phyloP scores from a whole-genome alignment of 176 grass and related monocot genomes.

The Chloris gayana region DNA sequence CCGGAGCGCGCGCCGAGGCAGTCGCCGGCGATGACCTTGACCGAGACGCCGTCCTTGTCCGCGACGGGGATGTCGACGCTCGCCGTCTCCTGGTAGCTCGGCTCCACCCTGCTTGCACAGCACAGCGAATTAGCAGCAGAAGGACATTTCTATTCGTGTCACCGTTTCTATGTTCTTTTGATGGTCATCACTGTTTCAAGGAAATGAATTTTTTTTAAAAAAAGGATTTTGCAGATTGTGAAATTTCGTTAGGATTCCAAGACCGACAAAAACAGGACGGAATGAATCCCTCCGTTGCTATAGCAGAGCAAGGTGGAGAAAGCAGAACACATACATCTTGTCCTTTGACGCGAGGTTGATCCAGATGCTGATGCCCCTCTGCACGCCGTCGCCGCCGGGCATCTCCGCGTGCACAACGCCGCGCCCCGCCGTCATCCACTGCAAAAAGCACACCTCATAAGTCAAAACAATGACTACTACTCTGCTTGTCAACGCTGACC shows the following conservation, averaged over 20 bases:
- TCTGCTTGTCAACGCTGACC: constrained; percentile 18
- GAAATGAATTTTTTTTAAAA: too few species aligned
- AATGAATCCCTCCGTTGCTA: too few species aligned
- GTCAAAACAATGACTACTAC: not conserved
- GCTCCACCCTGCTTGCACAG: constrained; percentile 58
- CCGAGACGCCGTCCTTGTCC: constrained; percentile 55
- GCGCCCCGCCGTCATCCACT: constrained; percentile 96
- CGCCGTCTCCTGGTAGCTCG: constrained; percentile 73
- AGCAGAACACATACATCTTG: constrained; percentile 56
- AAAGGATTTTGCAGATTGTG: not conserved
- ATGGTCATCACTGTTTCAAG: not conserved
- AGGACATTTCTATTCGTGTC: not conserved
- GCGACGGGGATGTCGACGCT: constrained; percentile 62
- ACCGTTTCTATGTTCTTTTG: not conserved
- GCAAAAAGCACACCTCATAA: not conserved
- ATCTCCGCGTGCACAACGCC: constrained; percentile 95
- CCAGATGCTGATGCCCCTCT: constrained; percentile 77
- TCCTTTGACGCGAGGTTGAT: constrained; percentile 84
- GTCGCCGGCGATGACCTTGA: constrained; percentile 86
- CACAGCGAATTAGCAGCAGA: not conserved
- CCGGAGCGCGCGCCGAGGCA: constrained; percentile 59
- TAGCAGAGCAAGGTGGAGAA: not conserved
- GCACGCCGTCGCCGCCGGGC: constrained; percentile 62
- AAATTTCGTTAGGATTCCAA: not conserved
- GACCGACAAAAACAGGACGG: too few species aligned